phyloP scores from a whole-genome alignment of 2,329 filamentous ascomycete species.

The Colletotrichum falcatum region DNA sequence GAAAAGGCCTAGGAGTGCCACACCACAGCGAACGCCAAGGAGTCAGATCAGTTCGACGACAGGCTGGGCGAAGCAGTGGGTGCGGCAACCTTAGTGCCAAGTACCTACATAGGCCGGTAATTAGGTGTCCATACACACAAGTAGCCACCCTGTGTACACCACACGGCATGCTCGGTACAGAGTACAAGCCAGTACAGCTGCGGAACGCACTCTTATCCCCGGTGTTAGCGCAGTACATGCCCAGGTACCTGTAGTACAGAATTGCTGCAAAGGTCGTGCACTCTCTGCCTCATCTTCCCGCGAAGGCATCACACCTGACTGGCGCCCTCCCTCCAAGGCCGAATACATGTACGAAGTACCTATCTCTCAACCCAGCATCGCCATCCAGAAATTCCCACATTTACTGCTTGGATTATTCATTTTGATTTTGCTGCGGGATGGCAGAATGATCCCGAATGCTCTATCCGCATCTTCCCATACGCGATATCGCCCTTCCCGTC shows the following conservation, averaged over 20 bases:
- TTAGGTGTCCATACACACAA: no score
- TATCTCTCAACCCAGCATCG: background rate
- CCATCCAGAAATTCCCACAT: background rate
- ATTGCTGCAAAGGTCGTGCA: slow-evolving; percentile 18
- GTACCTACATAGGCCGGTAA: no score
- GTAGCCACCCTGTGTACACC: no score
- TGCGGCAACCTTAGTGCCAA: background rate
- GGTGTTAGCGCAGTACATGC: no score
- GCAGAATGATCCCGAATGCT: background rate
- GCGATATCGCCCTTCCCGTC: background rate
- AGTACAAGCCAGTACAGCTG: background rate
- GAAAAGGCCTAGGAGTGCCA: slow-evolving; percentile 29
- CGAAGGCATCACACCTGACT: background rate
- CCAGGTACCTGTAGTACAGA: background rate
- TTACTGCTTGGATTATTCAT: background rate
- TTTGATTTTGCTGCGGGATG: background rate
- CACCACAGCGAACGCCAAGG: slow-evolving; percentile 37
- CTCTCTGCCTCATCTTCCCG: background rate
- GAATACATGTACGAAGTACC: background rate
- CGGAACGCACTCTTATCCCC: no score
- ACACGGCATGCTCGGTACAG: background rate
- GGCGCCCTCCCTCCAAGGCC: background rate
- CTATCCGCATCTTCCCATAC: background rate
- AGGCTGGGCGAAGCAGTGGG: slow-evolving; percentile 4
- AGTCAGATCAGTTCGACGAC: slow-evolving; percentile 34